Percentiles rank a stretch among this genome's conserved stretches.
Conservation (phyloP, 179 eudicot species). For the Spergularia azorica region DNA sequence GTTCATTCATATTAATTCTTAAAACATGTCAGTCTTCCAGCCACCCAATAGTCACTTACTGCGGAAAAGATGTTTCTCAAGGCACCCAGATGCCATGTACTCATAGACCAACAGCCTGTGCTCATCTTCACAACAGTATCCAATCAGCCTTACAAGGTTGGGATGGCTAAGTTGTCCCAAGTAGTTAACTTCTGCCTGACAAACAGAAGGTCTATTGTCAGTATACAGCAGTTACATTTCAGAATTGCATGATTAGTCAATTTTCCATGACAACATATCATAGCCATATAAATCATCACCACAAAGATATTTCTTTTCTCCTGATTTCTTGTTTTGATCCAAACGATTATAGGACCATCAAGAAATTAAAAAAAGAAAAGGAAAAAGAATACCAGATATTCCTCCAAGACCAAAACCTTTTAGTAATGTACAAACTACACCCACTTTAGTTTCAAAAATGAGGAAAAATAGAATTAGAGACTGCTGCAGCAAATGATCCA, state of each 20-base stretch:
- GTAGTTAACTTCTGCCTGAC: conserved; percentile 96
- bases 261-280: no score
- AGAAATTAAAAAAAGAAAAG: no score
- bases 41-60: conserved; percentile 56
- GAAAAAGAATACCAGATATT: no score
- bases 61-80: conserved; percentile 94
- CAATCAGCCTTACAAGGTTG: conserved; percentile 93
- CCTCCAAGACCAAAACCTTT: no score
- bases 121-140: conserved; percentile 97
- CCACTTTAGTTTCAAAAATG: no score
- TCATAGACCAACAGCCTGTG: conserved; percentile 94
- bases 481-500: no score
- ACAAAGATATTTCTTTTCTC: no score
- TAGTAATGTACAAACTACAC: no score
- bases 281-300: no score
- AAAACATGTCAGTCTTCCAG: background rate
- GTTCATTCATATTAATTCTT: background rate
- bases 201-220: conserved; percentile 10
- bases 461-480: no score
- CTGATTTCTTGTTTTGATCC: no score
- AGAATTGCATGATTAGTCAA: background rate
- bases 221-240: background rate
- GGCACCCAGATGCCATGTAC: conserved; percentile 92
- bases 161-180: conserved; percentile 90
- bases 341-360: no score